phyloP scores from a whole-genome alignment of 768 basidiomycete species.

The Cubamyces sp. region DNA sequence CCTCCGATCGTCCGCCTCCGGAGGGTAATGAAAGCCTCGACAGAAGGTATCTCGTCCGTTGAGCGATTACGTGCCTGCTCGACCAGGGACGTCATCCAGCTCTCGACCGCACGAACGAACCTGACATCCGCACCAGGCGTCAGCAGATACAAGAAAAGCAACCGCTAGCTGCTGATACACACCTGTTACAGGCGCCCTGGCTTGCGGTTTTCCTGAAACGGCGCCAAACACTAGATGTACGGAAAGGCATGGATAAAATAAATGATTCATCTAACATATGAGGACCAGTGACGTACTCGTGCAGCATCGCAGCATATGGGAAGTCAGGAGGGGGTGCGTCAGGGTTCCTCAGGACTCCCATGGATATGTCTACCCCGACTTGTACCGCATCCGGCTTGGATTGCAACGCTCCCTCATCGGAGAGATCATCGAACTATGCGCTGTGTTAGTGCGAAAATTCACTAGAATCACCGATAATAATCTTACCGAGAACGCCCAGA shows the following conservation, averaged over 20 bases:
- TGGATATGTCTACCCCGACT: conserved; percentile 39
- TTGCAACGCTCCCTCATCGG: conserved; percentile 41
- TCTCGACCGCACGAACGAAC: conserved; percentile 41
- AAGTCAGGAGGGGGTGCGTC: conserved; percentile 36
- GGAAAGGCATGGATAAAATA: neutral
- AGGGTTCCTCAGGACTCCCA: conserved; percentile 34
- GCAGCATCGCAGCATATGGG: conserved; percentile 45
- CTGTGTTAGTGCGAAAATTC: neutral
- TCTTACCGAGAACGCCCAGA: conserved; percentile 44
- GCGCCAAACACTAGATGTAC: conserved; percentile 34
- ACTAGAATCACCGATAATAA: neutral
- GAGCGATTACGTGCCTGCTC: conserved; percentile 41
- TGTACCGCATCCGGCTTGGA: conserved; percentile 41
- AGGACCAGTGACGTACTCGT: conserved; percentile 38
- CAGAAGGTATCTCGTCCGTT: conserved; percentile 41
- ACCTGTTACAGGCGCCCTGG: conserved; percentile 41
- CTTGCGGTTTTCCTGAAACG: conserved; percentile 43
- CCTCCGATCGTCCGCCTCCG: conserved; percentile 43
- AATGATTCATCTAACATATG: too few species aligned
- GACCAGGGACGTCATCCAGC: conserved; percentile 41
- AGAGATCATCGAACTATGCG: conserved; percentile 41
- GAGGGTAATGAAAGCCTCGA: conserved; percentile 44
- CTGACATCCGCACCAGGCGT: conserved; percentile 23
- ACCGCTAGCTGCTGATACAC: neutral
- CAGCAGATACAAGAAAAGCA: conserved; percentile 5